Percentiles rank a stretch among this genome's conserved stretches.
Evolutionary conservation across 306 rosid species (phyloP).

Genomic region (barrel medic (Medicago truncatula)): DNA sequence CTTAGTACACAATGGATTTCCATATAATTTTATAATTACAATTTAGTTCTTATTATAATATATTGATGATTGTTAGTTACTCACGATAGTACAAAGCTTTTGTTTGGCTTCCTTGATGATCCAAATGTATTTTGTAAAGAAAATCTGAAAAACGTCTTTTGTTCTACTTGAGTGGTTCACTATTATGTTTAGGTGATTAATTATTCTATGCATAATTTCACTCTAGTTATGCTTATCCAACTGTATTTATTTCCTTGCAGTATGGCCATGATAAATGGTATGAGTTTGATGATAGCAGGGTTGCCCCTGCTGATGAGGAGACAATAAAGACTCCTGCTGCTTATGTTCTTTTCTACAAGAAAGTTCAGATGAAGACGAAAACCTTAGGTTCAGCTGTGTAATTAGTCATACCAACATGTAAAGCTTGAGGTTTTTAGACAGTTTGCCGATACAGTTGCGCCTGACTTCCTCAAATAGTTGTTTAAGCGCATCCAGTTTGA

Average conservation of each 20-base stretch:
- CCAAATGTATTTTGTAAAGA: neutral
- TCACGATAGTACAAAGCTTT: neutral
- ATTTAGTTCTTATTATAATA: neutral
- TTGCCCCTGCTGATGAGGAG: slow-evolving; percentile 52
- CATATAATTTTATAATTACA: slow-evolving; percentile 5
- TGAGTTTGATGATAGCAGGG: slow-evolving; percentile 82
- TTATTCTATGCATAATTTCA: slow-evolving; percentile 6
- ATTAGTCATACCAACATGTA: slow-evolving; percentile 38
- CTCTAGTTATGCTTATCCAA: slow-evolving; percentile 21
- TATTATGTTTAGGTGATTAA: slow-evolving; percentile 15
- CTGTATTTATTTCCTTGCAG: slow-evolving; percentile 55
- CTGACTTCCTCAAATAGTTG: slow-evolving; percentile 38
- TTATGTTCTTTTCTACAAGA: slow-evolving; percentile 84
- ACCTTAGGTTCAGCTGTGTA: slow-evolving; percentile 45
- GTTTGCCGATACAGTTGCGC: slow-evolving; percentile 20
- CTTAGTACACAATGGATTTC: slow-evolving; percentile 21
- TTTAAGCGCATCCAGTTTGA: slow-evolving; percentile 18
- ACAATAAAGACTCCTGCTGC: slow-evolving; percentile 73
- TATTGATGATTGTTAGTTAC: neutral
- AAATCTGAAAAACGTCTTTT: neutral
- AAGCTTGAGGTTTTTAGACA: slow-evolving; percentile 41
- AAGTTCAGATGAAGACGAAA: slow-evolving; percentile 49
- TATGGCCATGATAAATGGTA: slow-evolving; percentile 62
- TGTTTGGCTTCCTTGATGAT: slow-evolving; percentile 9
- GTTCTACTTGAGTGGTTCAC: neutral